These are phyloP conservation scores for Emydomyces testavorans DNA, from an alignment of 2,329 filamentous ascomycete genomes.

Conservation along the genomic window DNA sequence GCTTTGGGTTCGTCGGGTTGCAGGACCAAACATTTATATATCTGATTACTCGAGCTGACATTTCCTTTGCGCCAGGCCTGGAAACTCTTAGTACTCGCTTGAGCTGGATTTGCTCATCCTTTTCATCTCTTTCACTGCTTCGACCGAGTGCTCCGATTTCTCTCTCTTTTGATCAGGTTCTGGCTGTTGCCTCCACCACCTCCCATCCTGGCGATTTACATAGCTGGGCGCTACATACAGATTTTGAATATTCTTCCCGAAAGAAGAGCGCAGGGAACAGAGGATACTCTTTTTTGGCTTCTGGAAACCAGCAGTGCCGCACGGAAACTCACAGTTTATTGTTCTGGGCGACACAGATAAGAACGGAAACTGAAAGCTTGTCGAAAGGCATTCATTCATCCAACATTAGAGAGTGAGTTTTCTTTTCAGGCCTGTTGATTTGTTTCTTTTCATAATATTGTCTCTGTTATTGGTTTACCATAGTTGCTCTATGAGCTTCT, in stretches of 20 bases:
- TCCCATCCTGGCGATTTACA: too few species aligned
- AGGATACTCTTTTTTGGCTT: neutral
- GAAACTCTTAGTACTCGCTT: neutral
- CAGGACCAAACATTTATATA: neutral
- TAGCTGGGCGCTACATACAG: neutral
- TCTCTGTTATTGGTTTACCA: neutral
- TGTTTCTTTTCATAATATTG: neutral
- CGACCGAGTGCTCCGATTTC: neutral
- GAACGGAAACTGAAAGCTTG: neutral
- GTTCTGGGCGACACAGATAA: neutral
- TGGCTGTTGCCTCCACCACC: too few species aligned
- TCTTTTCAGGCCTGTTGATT: neutral
- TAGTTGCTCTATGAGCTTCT: neutral
- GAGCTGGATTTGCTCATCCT: neutral
- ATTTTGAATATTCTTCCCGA: neutral
- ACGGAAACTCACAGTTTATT: neutral
- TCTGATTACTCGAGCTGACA: neutral
- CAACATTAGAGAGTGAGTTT: slow-evolving; percentile 7
- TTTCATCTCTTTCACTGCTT: neutral
- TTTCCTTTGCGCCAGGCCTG: neutral
- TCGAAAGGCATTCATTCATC: neutral
- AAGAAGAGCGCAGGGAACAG: neutral
- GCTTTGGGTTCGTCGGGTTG: neutral
- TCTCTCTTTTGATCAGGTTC: neutral
- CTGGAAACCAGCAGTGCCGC: neutral